phyloP scores from a whole-genome alignment of 345 rosid species.

The Ailanthus altissimus region DNA sequence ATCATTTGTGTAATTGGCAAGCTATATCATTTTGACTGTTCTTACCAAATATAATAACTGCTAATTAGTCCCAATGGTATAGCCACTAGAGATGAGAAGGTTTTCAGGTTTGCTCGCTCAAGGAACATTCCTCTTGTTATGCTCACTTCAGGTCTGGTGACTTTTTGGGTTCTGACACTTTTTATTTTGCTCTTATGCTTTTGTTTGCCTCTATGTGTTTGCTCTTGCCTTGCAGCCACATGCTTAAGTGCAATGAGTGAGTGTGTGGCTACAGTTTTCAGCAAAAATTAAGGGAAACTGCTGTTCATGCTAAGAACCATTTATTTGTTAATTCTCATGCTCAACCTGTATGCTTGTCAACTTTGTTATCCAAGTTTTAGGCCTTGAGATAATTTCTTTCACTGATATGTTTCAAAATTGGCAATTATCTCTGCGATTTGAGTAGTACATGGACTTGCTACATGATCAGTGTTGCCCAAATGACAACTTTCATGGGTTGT shows the following conservation, averaged over 20 bases:
- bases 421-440: neutral
- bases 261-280: neutral
- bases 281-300: neutral
- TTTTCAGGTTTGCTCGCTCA: conserved; percentile 74
- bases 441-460: neutral
- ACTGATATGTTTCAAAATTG: neutral
- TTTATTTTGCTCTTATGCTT: neutral
- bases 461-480: neutral
- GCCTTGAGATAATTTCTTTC: neutral
- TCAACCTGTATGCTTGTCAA: neutral
- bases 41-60: neutral
- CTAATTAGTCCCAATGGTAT: conserved; percentile 87
- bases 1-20: neutral
- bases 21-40: neutral
- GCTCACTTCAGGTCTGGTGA: conserved; percentile 80
- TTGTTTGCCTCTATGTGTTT: neutral
- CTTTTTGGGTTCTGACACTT: neutral
- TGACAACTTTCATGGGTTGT: no score
- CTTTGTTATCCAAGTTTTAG: neutral
- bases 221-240: neutral
- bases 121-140: conserved; percentile 73
- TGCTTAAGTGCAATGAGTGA: neutral
- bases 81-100: conserved; percentile 80
- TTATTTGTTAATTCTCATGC: neutral
- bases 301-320: neutral